These are phyloP conservation scores for Strigomonas culicis DNA, from an alignment of 208 protist genomes.

Conservation along the genomic window DNA sequence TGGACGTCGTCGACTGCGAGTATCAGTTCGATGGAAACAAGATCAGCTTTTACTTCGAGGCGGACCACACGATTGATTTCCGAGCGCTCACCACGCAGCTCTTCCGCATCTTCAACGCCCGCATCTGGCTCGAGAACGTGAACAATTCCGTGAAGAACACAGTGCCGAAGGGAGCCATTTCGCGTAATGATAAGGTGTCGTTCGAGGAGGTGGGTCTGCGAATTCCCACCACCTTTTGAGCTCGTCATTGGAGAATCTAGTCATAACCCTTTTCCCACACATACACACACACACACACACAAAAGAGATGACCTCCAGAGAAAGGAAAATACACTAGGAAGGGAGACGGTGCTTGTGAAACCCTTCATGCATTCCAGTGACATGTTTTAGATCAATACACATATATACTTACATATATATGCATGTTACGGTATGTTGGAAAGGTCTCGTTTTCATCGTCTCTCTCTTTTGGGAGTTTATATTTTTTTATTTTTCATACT, in stretches of 20 bases:
- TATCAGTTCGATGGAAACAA: constrained; percentile 90
- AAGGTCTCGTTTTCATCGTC: background rate
- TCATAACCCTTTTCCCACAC: too few relatives aligned
- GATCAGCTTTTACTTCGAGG: constrained; percentile 87
- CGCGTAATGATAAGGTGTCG: constrained; percentile 2
- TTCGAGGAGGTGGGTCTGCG: background rate
- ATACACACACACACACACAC: too few relatives aligned
- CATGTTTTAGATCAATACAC: too few relatives aligned
- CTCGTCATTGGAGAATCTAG: too few relatives aligned
- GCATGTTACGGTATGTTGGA: background rate
- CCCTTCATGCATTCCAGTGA: too few relatives aligned
- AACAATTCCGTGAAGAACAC: constrained; percentile 48
- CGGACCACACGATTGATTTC: constrained; percentile 67
- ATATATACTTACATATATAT: background rate
- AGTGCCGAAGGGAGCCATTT: constrained; percentile 29
- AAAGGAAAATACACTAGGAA: too few relatives aligned
- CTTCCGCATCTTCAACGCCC: constrained; percentile 76
- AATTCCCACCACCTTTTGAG: too few relatives aligned
- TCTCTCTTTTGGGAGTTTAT: background rate
- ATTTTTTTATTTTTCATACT: background rate
- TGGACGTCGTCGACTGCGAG: constrained; percentile 84
- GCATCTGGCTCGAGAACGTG: constrained; percentile 90
- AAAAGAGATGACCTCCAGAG: too few relatives aligned
- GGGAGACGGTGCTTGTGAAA: too few relatives aligned
- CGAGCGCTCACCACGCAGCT: constrained; percentile 72